Evolutionary conservation across 2,329 filamentous ascomycete species (phyloP).

Genomic region (Paramyrothecium roridum): DNA sequence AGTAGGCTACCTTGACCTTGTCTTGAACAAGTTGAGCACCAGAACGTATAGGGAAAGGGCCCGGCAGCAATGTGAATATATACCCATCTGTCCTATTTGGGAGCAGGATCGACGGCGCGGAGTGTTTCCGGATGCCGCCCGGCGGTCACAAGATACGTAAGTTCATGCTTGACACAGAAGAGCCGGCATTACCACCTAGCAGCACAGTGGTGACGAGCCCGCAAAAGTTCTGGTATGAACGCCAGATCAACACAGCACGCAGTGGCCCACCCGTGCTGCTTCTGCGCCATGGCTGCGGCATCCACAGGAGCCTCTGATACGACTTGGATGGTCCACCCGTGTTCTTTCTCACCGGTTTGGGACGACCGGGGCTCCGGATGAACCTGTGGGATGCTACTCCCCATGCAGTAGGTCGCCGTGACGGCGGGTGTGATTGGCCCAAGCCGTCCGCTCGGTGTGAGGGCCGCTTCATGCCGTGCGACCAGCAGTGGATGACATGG

Average conservation of each 20-base stretch:
- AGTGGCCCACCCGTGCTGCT: neutral
- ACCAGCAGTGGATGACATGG: neutral
- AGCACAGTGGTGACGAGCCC: neutral
- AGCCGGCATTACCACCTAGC: neutral
- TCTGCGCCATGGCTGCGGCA: neutral
- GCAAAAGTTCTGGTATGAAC: neutral
- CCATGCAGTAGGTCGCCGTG: neutral
- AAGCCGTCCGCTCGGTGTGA: neutral
- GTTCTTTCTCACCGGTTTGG: neutral
- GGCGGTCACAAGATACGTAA: neutral
- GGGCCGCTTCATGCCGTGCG: neutral
- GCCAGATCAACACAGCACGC: no score
- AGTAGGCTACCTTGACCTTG: no score
- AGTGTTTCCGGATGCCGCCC: neutral
- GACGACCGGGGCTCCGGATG: neutral
- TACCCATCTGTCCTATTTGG: neutral
- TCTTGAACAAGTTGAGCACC: no score
- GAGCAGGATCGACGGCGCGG: neutral
- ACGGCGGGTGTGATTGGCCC: neutral
- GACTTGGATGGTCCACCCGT: conserved; percentile 1
- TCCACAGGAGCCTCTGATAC: neutral
- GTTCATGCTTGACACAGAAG: neutral
- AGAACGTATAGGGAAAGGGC: no score
- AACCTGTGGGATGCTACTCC: neutral
- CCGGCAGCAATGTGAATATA: no score